phyloP scores from a whole-genome alignment of 2,329 filamentous ascomycete genomes.

The Stenocarpella maydis region DNA sequence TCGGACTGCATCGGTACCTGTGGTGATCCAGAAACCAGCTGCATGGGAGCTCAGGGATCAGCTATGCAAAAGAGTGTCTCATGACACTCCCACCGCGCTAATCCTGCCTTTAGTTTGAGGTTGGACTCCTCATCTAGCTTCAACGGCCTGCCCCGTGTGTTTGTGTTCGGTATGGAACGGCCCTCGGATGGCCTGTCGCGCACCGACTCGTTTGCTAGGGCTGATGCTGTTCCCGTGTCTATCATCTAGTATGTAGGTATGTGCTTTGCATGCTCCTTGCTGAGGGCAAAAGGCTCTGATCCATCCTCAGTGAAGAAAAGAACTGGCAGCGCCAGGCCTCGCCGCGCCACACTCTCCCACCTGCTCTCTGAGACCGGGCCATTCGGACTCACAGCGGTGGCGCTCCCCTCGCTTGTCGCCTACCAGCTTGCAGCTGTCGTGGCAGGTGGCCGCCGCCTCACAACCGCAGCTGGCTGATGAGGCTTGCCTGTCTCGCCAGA shows the following conservation, averaged over 20 bases:
- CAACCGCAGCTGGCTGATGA: conserved; percentile 27
- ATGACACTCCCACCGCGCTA: conserved; percentile 34
- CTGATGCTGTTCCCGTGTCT: neutral
- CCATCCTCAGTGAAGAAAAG: neutral
- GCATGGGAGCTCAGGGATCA: conserved; percentile 35
- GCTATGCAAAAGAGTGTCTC: conserved; percentile 34
- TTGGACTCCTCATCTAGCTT: conserved; percentile 34
- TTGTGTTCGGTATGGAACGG: conserved; percentile 3
- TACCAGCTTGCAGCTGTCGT: conserved; percentile 18
- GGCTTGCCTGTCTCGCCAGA: conserved; percentile 30
- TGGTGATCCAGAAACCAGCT: conserved; percentile 23
- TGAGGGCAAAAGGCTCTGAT: neutral
- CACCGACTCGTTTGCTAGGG: neutral
- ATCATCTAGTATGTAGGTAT: too few species aligned
- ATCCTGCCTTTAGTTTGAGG: conserved; percentile 34
- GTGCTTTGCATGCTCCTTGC: neutral
- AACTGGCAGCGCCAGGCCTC: neutral
- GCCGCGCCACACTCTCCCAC: neutral
- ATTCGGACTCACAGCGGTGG: neutral
- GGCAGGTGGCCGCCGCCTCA: conserved; percentile 26
- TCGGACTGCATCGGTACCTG: conserved; percentile 27
- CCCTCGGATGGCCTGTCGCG: conserved; percentile 8
- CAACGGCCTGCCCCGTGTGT: conserved; percentile 29
- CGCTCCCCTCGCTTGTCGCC: conserved; percentile 29
- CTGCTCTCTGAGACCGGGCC: neutral